Conservation (phyloP, 2,329 filamentous ascomycete genomes). For the Botrytis medusae region DNA sequence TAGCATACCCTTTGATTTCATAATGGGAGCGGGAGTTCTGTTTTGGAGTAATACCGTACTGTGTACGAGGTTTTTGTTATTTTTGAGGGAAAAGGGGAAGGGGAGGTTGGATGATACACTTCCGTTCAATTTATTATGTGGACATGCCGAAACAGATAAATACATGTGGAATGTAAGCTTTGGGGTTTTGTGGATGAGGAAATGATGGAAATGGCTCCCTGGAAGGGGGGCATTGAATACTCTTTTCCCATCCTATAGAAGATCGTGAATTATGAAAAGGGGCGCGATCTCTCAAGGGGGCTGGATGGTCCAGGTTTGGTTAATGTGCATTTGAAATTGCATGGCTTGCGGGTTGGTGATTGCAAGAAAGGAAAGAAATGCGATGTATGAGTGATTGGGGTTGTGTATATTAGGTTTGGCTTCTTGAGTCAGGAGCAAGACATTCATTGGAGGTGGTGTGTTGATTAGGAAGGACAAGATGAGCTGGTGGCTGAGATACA, state of each 20-base stretch:
- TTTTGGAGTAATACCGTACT: constrained; percentile 7
- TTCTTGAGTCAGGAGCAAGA: neutral
- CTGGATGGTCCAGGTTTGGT: neutral
- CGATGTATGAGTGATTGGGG: neutral
- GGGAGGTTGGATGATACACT: neutral
- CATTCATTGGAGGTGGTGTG: neutral
- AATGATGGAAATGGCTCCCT: neutral
- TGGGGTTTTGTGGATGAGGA: neutral
- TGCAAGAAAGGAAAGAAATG: neutral
- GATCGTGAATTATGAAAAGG: neutral
- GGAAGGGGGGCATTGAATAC: neutral
- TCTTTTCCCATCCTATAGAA: neutral
- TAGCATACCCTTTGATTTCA: constrained; percentile 12
- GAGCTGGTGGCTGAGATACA: neutral
- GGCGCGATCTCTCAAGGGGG: neutral
- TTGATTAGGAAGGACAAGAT: neutral
- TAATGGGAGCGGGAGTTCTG: constrained; percentile 7
- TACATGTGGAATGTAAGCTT: neutral
- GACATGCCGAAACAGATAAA: neutral
- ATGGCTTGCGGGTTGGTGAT: neutral
- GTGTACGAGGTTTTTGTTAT: constrained; percentile 32
- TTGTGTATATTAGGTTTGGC: constrained; percentile 8
- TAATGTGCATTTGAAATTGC: neutral
- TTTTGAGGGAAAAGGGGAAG: neutral
- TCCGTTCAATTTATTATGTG: neutral